These are phyloP conservation scores for Solanum arcanum DNA, from an alignment of 257 asterid genomes.

Conservation along the genomic window DNA sequence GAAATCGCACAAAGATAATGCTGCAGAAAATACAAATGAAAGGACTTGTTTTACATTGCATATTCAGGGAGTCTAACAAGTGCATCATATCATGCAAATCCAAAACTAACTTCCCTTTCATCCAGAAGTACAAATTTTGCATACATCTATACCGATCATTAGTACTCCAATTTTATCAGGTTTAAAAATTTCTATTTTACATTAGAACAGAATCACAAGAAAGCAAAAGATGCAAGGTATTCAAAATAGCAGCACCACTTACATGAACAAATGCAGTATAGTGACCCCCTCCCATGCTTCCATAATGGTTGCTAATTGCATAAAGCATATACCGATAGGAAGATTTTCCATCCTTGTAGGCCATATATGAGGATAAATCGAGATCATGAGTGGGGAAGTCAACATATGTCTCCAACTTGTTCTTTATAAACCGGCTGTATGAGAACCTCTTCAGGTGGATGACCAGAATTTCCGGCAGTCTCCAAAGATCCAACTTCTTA, in stretches of 20 bases:
- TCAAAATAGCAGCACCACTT: conserved; percentile 19
- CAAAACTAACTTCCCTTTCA: not conserved
- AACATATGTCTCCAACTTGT: conserved; percentile 76
- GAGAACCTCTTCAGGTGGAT: conserved; percentile 93
- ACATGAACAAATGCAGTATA: conserved; percentile 84
- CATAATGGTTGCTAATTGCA: conserved; percentile 85
- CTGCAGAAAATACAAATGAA: not conserved
- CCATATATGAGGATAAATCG: conserved; percentile 54
- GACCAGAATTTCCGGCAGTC: conserved; percentile 82
- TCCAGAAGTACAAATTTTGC: not conserved
- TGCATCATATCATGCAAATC: not conserved
- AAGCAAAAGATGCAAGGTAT: not conserved
- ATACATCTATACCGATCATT: not conserved
- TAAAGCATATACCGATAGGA: conserved; percentile 64
- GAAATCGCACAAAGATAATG: not conserved
- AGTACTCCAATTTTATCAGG: not conserved
- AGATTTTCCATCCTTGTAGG: conserved; percentile 39
- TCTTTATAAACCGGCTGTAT: conserved; percentile 55
- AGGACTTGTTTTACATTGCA: not conserved
- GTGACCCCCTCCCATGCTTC: conserved; percentile 93
- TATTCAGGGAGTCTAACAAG: not conserved
- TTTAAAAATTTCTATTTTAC: not conserved
- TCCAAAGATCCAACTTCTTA: conserved; percentile 87
- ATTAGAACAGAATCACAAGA: not conserved
- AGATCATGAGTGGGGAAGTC: conserved; percentile 78